phyloP scores from a whole-genome alignment of 1,284 basidiomycete species.

The Melampsora occidentalis region DNA sequence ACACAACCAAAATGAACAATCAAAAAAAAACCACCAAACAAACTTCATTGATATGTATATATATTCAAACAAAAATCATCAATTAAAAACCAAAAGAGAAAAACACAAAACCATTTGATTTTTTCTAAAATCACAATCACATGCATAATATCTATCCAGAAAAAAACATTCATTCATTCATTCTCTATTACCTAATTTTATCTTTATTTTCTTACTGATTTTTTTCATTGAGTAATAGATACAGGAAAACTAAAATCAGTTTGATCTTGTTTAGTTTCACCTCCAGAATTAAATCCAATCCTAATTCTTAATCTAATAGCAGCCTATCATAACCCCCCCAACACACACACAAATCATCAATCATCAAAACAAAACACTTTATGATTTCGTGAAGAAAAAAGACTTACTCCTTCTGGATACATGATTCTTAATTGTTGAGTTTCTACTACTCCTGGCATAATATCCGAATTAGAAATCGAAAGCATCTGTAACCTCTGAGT shows the following conservation, averaged over 20 bases:
- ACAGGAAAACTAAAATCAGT: constrained; percentile 89
- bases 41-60: no score
- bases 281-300: constrained; percentile 70
- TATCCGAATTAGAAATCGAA: constrained; percentile 82
- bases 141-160: no score
- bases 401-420: constrained; percentile 77
- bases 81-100: no score
- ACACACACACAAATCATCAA: neutral
- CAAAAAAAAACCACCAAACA: no score
- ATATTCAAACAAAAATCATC: no score
- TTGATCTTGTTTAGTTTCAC: constrained; percentile 79
- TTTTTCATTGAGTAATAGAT: constrained; percentile 62
- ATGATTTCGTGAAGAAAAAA: neutral
- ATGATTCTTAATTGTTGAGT: constrained; percentile 93
- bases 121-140: no score
- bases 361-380: neutral
- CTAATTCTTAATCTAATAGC: constrained; percentile 79
- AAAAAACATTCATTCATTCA: no score
- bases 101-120: no score
- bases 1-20: no score
- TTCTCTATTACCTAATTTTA: no score
- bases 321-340: constrained; percentile 64
- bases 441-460: constrained; percentile 74
- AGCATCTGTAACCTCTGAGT: constrained; percentile 98
- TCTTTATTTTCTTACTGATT: neutral